Base-by-base conservation (phyloP, 1,284 basidiomycete species). In the Fomitopsis pinicola region DNA sequence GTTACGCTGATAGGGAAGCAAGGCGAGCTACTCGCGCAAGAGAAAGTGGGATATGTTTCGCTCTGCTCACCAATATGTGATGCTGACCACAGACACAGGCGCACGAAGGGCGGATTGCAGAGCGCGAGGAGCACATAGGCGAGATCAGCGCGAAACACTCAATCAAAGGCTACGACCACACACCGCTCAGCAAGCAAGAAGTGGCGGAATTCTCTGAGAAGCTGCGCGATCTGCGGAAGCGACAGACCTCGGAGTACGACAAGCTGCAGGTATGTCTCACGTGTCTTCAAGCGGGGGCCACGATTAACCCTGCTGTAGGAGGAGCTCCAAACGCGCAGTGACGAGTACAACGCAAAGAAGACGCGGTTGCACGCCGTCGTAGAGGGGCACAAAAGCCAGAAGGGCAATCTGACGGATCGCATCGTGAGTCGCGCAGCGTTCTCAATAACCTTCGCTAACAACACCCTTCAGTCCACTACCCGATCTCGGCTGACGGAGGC, bases 121-220 rank as follows among this genome's bases (percentile, higher is more conserved):
- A 89, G 10, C 86, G 95, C 28, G 94, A 96, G 71, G 78, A 81
- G 9, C 77, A 89, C 35, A 89, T 98, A 60, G 84, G 83, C 28
- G 83, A 89, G 42, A 84, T 94, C 9, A 83, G 87, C 53, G 78
- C 85, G 50, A 84, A 84, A 63, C 81, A 92, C 66, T 81, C 84
- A 28, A 87, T 97, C 67, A 83, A 85, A 58, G 94, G 93, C 0
- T 95, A 86, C 69, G 86, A 85, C 60, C 77, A 82, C 48, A 79
- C 83, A 2, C 85, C 86, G 1, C 78, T 94, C 28, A 85, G 85
- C 57, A 80, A 85, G 56, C 83, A 86, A 28, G 82, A 89, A 69
- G 82, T 94, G 36, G 71, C 81, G 14, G 87, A 92, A 40, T 95
- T 97, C 69, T 79, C 85, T 30, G 74, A 81, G 8, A 81, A 81